These are phyloP conservation scores for Talaromyces sp. DNA, from an alignment of 2,329 filamentous ascomycete species.

Conservation along the genomic window DNA sequence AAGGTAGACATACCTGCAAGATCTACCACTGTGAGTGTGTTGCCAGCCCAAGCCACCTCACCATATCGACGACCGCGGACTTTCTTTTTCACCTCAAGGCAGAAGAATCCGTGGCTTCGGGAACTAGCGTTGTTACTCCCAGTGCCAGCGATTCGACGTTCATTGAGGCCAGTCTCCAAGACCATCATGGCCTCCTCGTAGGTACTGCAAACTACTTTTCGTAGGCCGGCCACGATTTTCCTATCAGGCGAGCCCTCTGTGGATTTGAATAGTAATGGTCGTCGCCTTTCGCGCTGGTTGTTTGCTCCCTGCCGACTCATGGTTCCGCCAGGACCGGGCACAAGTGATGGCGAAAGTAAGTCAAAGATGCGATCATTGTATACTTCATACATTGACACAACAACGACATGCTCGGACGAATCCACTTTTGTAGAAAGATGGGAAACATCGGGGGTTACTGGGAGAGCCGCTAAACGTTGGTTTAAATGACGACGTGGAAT, in stretches of 20 bases:
- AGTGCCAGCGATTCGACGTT: conserved; percentile 83
- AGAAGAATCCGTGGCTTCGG: conserved; percentile 93
- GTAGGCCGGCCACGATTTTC: conserved; percentile 89
- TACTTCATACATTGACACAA: conserved; percentile 98
- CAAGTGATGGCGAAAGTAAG: conserved; percentile 61
- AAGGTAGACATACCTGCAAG: conserved; percentile 60
- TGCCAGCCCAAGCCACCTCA: conserved; percentile 66
- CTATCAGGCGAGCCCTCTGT: conserved; percentile 83
- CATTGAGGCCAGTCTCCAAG: conserved; percentile 80
- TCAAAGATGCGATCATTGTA: conserved; percentile 99
- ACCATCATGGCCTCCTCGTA: conserved; percentile 84
- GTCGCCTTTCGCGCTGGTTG: conserved; percentile 66
- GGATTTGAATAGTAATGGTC: conserved; percentile 83
- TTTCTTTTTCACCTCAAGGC: conserved; percentile 87
- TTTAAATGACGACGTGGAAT: conserved; percentile 56
- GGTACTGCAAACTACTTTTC: conserved; percentile 80
- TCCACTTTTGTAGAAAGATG: conserved; percentile 64
- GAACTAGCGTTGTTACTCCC: conserved; percentile 91
- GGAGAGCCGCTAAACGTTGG: conserved; percentile 65
- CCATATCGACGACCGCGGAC: conserved; percentile 44
- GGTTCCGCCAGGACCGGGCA: conserved; percentile 36
- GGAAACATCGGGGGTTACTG: conserved; percentile 70
- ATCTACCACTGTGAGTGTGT: conserved; percentile 82
- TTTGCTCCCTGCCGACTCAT: conserved; percentile 40
- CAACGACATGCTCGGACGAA: conserved; percentile 73